phyloP scores from a whole-genome alignment of 139 green algal genomes.

The Auxenochlorella protothecoides region DNA sequence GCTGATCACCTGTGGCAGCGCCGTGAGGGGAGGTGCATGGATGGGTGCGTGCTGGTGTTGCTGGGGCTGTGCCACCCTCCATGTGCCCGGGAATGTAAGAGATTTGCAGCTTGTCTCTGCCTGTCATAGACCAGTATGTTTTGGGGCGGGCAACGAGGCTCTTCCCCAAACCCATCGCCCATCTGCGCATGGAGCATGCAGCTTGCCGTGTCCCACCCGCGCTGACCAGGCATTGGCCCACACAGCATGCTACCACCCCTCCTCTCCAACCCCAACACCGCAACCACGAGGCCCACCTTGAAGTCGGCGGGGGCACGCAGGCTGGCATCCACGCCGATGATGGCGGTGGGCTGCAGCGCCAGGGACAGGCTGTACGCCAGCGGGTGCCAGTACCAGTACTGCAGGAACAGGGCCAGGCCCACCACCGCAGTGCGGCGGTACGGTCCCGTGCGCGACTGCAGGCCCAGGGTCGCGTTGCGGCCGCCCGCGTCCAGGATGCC shows the following conservation, averaged over 20 bases:
- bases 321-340: slow-evolving; percentile 78
- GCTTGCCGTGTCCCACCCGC: neutral
- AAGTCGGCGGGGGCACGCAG: slow-evolving; percentile 23
- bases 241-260: neutral
- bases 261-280: neutral
- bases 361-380: slow-evolving; percentile 86
- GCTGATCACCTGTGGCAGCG: slow-evolving; percentile 30
- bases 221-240: neutral
- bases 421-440: slow-evolving; percentile 78
- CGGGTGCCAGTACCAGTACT: slow-evolving; percentile 99
- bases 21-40: neutral
- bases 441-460: slow-evolving; percentile 62
- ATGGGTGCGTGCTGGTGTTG: neutral
- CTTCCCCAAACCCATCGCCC: too few relatives aligned
- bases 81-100: too few relatives aligned
- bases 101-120: too few relatives aligned
- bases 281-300: neutral
- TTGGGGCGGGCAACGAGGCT: too few relatives aligned
- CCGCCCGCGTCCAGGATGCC: slow-evolving; percentile 90
- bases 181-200: too few relatives aligned
- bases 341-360: slow-evolving; percentile 66
- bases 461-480: slow-evolving; percentile 79
- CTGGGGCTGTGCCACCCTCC: too few relatives aligned
- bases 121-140: too few relatives aligned
- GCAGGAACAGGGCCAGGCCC: slow-evolving; percentile 85